Evolutionary conservation across 371 early-diverging fungal species (phyloP), one percentile per base, ranked within the genome.

Genomic region (Lichtheimia ornata): DNA sequence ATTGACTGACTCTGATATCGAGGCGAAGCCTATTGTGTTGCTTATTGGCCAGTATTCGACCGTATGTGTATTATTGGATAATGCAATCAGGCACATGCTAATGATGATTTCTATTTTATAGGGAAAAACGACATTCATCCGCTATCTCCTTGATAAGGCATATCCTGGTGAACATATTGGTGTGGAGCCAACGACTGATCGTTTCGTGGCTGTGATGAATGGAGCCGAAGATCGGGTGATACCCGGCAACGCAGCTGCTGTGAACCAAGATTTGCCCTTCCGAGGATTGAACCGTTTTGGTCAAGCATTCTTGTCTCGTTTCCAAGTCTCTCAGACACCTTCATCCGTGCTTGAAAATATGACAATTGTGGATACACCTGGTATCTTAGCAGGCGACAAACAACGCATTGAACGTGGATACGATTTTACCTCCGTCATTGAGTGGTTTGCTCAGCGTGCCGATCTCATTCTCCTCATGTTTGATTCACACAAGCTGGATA

Each of bases 221-320:
- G 90, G 92, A 6, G 59, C 77, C 0, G 90, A 91, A 59, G 84
- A 88, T 13, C 72, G 88, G 5, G 69, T 80, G 6, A 92, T 93
- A 22, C 94, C 94, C 0, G 95, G 95, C 55, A 90, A 94, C 61
- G 95, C 95, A 0, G 95, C 95, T 14, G 94, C 91, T 0, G 94
- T 94, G 15, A 82, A 88, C 5, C 81, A 85, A 47, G 93, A 93
- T 12, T 53, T 94, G 61, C 94, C 94, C 2, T 94, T 94, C 69
- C 77, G 70, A 27, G 92, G 88, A 35, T 70, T 90, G 58, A 81
- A 87, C 58, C 77, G 79, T 47, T 93, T 93, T 61, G 95, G 95
- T n/a, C 87, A 88, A 54, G 82, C 86, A 11, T 94, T 92, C 60
- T 71, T 94, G 55, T 87, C 88, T 11, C 83, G 93, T 35, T 94